These are phyloP conservation scores for Cenococcum geophilum DNA, from an alignment of 495 filamentous ascomycete species.

Conservation along the genomic window DNA sequence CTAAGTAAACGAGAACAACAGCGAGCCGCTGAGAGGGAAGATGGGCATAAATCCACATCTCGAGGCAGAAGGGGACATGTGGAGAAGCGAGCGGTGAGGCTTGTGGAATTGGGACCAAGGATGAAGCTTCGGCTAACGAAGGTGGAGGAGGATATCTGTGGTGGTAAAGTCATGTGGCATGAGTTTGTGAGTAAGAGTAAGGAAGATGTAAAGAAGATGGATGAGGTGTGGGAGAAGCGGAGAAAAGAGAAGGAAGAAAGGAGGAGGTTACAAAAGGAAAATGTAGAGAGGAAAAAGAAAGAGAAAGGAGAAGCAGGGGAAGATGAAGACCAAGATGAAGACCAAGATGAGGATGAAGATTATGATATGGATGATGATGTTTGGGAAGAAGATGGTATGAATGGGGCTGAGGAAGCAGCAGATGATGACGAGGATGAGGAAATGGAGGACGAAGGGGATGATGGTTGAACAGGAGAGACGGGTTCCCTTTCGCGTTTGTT, in stretches of 20 bases:
- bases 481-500: background rate
- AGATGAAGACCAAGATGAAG: slow-evolving; percentile 23
- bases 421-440: slow-evolving; percentile 35
- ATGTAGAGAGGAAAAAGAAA: slow-evolving; percentile 39
- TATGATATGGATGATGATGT: slow-evolving; percentile 57
- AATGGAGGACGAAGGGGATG: slow-evolving; percentile 46
- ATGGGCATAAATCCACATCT: slow-evolving; percentile 32
- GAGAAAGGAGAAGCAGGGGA: slow-evolving; percentile 49
- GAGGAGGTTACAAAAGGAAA: slow-evolving; percentile 61
- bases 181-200: slow-evolving; percentile 80
- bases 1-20: slow-evolving; percentile 55
- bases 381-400: slow-evolving; percentile 28
- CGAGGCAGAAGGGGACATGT: slow-evolving; percentile 39
- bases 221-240: slow-evolving; percentile 72
- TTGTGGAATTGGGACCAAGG: slow-evolving; percentile 86
- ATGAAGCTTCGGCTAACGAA: slow-evolving; percentile 87
- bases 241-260: slow-evolving; percentile 75
- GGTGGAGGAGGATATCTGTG: slow-evolving; percentile 90
- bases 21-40: slow-evolving; percentile 25
- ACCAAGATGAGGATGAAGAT: slow-evolving; percentile 40
- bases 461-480: slow-evolving; percentile 39
- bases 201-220: slow-evolving; percentile 66
- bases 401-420: slow-evolving; percentile 32
- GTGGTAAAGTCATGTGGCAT: slow-evolving; percentile 95
- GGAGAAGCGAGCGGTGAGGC: slow-evolving; percentile 82